These are phyloP conservation scores for Daldinia vernicosa DNA, from an alignment of 495 filamentous ascomycete genomes.

Conservation along the genomic window DNA sequence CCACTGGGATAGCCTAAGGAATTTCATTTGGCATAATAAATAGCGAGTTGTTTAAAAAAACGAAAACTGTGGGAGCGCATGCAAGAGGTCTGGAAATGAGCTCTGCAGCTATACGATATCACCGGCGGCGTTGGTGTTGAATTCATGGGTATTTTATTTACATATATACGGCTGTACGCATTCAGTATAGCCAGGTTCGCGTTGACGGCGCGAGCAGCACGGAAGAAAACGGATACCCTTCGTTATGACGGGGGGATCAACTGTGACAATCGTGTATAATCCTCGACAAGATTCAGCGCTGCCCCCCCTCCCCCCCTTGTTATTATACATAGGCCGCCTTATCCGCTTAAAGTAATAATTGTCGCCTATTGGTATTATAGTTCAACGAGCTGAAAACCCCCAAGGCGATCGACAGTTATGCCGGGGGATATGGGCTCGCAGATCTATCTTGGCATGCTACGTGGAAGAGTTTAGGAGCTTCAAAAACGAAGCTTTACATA, in stretches of 20 bases:
- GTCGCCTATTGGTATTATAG: not conserved
- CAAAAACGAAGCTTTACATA: not conserved
- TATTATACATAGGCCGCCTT: not conserved
- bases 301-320: not conserved
- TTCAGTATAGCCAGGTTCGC: slow-evolving; percentile 13
- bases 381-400: not conserved
- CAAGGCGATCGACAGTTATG: not conserved
- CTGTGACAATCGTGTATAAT: not conserved
- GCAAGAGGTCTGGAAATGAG: not conserved
- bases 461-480: not conserved
- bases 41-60: slow-evolving; percentile 49
- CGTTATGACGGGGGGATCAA: not conserved
- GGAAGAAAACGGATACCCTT: slow-evolving; percentile 3
- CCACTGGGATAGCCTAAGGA: slow-evolving; percentile 82
- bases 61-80: not conserved
- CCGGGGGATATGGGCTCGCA: not conserved
- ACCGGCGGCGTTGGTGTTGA: slow-evolving; percentile 16
- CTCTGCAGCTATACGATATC: slow-evolving; percentile 26
- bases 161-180: slow-evolving; percentile 7
- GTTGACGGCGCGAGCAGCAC: slow-evolving; percentile 1
- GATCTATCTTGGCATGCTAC: not conserved
- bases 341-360: not conserved
- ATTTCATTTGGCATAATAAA: slow-evolving; percentile 85
- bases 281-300: not conserved
- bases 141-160: slow-evolving; percentile 1